Percentiles rank a stretch among this genome's conserved stretches.
These are phyloP conservation scores for Triticum turgidum DNA, from an alignment of 176 grass and related monocot genomes.

Conservation along the genomic window DNA sequence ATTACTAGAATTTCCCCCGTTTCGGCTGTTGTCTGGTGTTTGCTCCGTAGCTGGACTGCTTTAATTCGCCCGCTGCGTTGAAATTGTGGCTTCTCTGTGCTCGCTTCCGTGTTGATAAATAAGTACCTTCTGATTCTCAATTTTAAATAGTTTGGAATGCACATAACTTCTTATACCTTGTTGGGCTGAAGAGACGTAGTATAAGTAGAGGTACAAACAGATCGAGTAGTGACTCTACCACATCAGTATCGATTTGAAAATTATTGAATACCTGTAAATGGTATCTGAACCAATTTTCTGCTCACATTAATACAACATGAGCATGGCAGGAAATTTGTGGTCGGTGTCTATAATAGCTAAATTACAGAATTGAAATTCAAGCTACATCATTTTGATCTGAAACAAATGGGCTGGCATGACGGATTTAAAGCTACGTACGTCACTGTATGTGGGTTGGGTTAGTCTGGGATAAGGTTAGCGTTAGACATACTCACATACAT, in stretches of 20 bases:
- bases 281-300: neutral
- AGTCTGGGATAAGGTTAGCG: neutral
- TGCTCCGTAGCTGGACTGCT: neutral
- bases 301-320: neutral
- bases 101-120: neutral
- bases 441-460: neutral
- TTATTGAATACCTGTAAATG: neutral
- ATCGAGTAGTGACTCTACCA: neutral
- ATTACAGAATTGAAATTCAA: neutral
- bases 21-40: neutral
- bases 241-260: neutral
- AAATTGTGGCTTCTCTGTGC: neutral
- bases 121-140: neutral
- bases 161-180: neutral
- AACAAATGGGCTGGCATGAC: neutral
- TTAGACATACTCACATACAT: neutral
- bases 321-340: neutral
- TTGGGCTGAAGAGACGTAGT: neutral
- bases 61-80: neutral
- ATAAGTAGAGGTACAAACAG: neutral
- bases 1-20: neutral
- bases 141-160: neutral
- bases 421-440: neutral
- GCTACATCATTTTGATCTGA: neutral
- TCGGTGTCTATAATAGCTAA: neutral